These are phyloP conservation scores for Russula sp. DNA, from an alignment of 768 basidiomycete species.

Conservation along the genomic window DNA sequence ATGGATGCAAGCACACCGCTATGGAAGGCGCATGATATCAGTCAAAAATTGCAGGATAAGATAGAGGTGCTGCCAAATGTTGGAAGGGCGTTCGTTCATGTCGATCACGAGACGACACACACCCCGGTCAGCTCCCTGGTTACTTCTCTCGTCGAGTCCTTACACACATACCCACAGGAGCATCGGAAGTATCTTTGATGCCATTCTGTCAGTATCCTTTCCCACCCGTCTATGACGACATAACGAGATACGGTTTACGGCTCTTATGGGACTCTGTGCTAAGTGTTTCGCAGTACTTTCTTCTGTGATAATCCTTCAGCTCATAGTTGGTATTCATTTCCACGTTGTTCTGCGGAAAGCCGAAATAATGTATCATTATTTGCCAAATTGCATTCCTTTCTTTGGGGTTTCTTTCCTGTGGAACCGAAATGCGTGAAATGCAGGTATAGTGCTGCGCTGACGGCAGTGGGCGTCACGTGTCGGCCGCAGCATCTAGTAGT, in stretches of 20 bases:
- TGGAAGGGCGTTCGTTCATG: conserved; percentile 90
- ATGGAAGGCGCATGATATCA: conserved; percentile 82
- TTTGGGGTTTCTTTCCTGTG: not conserved
- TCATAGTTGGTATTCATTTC: not conserved
- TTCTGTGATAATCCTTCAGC: not conserved
- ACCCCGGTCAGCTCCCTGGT: conserved; percentile 39
- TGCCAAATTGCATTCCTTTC: not conserved
- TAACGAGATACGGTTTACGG: not conserved
- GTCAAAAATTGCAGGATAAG: conserved; percentile 81
- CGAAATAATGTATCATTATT: not conserved
- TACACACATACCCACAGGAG: conserved; percentile 31
- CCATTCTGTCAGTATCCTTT: not conserved
- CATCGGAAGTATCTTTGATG: conserved; percentile 37
- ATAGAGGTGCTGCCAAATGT: conserved; percentile 87
- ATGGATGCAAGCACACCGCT: conserved; percentile 85
- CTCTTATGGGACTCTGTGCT: not conserved
- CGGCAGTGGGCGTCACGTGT: not conserved
- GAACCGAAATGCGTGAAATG: not conserved
- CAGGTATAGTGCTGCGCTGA: not conserved
- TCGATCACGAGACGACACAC: conserved; percentile 92
- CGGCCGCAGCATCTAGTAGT: not conserved
- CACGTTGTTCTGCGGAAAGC: not conserved
- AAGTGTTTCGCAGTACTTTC: not conserved
- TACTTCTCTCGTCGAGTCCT: conserved; percentile 2
- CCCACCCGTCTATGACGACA: not conserved